phyloP scores from a whole-genome alignment of 352 stramenopile species.

The Globisporangium rhizosaccharum region DNA sequence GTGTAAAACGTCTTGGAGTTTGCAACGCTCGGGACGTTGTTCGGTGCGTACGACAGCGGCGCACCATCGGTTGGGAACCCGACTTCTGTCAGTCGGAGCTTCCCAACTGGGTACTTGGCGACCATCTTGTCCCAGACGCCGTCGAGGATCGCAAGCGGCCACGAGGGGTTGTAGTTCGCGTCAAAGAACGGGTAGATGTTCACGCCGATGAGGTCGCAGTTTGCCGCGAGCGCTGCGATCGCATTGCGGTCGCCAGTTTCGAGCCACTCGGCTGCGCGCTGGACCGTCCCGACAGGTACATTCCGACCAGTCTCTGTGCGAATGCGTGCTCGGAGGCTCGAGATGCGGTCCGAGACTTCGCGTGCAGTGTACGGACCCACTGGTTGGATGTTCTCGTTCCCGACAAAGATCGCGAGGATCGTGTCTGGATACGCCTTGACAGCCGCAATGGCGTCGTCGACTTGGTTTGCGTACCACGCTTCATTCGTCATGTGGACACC shows the following conservation, averaged over 20 bases:
- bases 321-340: slow-evolving; percentile 23
- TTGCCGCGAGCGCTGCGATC: slow-evolving; percentile 43
- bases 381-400: slow-evolving; percentile 69
- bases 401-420: slow-evolving; percentile 54
- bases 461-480: slow-evolving; percentile 49
- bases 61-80: slow-evolving; percentile 48
- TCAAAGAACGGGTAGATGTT: slow-evolving; percentile 84
- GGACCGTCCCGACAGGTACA: slow-evolving; percentile 64
- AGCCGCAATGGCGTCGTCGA: slow-evolving; percentile 35
- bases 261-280: slow-evolving; percentile 63
- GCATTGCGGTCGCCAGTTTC: slow-evolving; percentile 14
- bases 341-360: slow-evolving; percentile 34
- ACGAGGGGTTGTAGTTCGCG: slow-evolving; percentile 34
- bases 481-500: slow-evolving; percentile 75
- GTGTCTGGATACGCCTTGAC: slow-evolving; percentile 48
- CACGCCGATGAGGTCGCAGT: slow-evolving; percentile 70
- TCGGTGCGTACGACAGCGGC: slow-evolving; percentile 22
- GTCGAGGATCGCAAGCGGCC: slow-evolving; percentile 48
- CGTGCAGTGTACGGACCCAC: slow-evolving; percentile 32
- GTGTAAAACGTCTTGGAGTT: slow-evolving; percentile 57
- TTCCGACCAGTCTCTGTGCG: slow-evolving; percentile 21
- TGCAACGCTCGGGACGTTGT: slow-evolving; percentile 44
- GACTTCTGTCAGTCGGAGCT: slow-evolving; percentile 65
- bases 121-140: slow-evolving; percentile 54
- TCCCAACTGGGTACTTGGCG: slow-evolving; percentile 31